phyloP scores from a whole-genome alignment of 1,284 basidiomycete genomes.

The Malassezia caprae region DNA sequence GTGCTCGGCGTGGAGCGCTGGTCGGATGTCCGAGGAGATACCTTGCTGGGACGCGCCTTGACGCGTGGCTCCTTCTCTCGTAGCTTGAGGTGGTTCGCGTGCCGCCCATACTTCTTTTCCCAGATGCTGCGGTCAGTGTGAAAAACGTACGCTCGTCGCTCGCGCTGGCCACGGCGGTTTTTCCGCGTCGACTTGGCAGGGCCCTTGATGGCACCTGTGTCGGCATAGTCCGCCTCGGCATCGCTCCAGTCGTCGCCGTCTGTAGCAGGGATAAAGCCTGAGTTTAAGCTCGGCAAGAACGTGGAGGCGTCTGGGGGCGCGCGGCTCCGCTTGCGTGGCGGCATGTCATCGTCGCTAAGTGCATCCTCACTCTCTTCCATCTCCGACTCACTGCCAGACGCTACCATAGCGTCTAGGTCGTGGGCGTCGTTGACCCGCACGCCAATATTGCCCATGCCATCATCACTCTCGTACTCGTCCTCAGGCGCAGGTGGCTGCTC shows the following conservation, averaged over 20 bases:
- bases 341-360: neutral
- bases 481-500: neutral
- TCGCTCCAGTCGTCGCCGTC: conserved; percentile 16
- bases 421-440: neutral
- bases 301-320: neutral
- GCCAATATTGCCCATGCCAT: conserved; percentile 10
- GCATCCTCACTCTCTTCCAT: neutral
- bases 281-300: conserved; percentile 9
- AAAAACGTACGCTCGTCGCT: conserved; percentile 15
- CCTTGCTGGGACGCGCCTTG: neutral
- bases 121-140: conserved; percentile 12
- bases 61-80: conserved; percentile 10
- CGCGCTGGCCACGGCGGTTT: conserved; percentile 17
- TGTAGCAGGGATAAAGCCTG: conserved; percentile 12
- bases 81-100: conserved; percentile 15
- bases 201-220: conserved; percentile 4
- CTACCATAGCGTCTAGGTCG: conserved; percentile 16
- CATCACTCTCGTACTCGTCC: conserved; percentile 12
- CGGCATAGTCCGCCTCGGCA: conserved; percentile 15
- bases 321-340: neutral
- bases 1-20: neutral
- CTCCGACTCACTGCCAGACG: conserved; percentile 12
- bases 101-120: conserved; percentile 17
- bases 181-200: conserved; percentile 15
- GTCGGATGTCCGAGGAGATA: neutral